A percentile compares a stretch with the other conserved stretches of the same genome.
These are phyloP conservation scores for Nannizziopsis barbatae DNA, from an alignment of 2,329 filamentous ascomycete species.

Conservation along the genomic window DNA sequence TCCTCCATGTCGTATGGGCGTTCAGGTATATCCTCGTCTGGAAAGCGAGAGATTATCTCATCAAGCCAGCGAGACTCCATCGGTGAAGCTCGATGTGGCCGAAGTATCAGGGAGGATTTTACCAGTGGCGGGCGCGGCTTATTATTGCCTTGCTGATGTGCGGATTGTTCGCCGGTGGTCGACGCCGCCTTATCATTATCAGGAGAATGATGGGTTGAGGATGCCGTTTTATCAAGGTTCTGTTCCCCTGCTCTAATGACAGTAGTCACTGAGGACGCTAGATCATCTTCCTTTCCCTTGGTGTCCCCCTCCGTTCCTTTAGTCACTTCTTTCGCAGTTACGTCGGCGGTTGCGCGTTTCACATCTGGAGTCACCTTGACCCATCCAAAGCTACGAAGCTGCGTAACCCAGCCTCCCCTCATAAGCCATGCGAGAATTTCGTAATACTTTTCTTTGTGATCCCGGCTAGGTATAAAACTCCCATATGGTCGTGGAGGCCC, in stretches of 20 bases:
- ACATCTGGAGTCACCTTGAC: constrained; percentile 74
- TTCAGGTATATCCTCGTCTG: constrained; percentile 18
- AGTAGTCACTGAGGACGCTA: constrained; percentile 8
- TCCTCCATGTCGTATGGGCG: constrained; percentile 18
- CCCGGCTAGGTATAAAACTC: constrained; percentile 71
- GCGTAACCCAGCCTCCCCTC: constrained; percentile 84
- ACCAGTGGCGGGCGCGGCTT: not conserved
- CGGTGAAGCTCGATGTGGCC: constrained; percentile 66
- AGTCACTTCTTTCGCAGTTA: constrained; percentile 57
- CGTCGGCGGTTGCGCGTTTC: constrained; percentile 44
- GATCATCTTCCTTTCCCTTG: constrained; percentile 28
- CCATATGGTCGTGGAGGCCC: constrained; percentile 73
- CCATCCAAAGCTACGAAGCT: constrained; percentile 83
- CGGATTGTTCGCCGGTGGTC: constrained; percentile 24
- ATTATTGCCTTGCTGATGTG: constrained; percentile 5
- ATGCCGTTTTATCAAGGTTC: constrained; percentile 22
- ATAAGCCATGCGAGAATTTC: constrained; percentile 88
- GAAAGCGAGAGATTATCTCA: constrained; percentile 34
- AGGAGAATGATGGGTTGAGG: constrained; percentile 28
- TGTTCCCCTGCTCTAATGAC: constrained; percentile 9
- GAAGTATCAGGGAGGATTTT: constrained; percentile 58
- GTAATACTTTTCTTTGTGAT: constrained; percentile 78
- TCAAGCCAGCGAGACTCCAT: constrained; percentile 62
- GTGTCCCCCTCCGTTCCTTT: constrained; percentile 51
- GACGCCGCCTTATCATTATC: constrained; percentile 31